A percentile compares a stretch with the other conserved stretches of the same genome.
phyloP scores from a whole-genome alignment of 2,329 filamentous ascomycete genomes.

The Calcarisporium arbuscula region DNA sequence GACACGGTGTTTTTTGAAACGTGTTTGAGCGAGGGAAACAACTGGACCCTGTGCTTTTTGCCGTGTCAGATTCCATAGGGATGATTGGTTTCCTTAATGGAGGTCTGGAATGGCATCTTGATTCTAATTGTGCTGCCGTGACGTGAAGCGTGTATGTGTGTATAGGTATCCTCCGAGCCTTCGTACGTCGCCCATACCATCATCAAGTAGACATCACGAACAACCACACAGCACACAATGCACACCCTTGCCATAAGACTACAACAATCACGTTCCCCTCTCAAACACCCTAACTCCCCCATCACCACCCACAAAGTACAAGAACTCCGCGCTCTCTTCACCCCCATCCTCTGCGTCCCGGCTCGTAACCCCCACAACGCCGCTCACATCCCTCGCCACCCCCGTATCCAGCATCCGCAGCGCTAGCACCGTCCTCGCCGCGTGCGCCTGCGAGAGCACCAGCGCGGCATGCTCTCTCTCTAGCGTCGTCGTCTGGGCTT shows the following conservation, averaged over 20 bases:
- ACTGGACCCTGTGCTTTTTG: conserved; percentile 20
- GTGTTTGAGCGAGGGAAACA: conserved; percentile 25
- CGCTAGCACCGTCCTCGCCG: conserved; percentile 64
- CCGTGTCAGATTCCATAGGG: conserved; percentile 21
- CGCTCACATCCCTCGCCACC: conserved; percentile 83
- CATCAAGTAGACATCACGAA: too few relatives aligned
- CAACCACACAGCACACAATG: too few relatives aligned
- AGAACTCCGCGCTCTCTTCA: conserved; percentile 58
- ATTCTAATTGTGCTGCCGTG: conserved; percentile 23
- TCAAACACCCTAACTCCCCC: conserved; percentile 79
- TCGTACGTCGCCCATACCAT: too few relatives aligned
- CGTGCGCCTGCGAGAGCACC: conserved; percentile 65
- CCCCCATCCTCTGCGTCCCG: conserved; percentile 35
- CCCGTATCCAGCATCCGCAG: conserved; percentile 78
- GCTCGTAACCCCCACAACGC: conserved; percentile 70
- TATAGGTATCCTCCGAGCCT: too few relatives aligned
- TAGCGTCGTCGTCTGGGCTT: conserved; percentile 53
- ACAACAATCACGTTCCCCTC: conserved; percentile 52
- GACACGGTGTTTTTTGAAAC: conserved; percentile 26
- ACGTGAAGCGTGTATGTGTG: neutral
- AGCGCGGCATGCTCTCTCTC: conserved; percentile 69
- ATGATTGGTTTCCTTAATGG: conserved; percentile 22
- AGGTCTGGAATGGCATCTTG: conserved; percentile 29
- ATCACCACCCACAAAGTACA: conserved; percentile 78
- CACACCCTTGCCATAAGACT: too few relatives aligned